Base-by-base conservation (phyloP, 768 basidiomycete species). In the Amanita brunnescens region DNA sequence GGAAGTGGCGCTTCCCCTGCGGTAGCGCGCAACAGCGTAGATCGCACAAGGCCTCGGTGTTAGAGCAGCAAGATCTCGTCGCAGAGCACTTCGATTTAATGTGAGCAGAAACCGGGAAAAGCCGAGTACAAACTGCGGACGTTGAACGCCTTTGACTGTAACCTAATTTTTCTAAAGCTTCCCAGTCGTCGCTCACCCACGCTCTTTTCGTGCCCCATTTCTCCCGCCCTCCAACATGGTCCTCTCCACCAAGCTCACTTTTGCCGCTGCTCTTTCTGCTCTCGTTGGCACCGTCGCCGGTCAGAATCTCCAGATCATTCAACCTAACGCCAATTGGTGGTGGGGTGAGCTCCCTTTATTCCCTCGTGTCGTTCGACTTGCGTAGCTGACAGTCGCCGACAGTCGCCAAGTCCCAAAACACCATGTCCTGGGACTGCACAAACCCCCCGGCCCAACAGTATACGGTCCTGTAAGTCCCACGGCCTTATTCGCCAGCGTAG, bases 391-490 rank as follows among this genome's bases (percentile, higher is more conserved):
- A 3, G 6, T 10, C 12, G 14, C 7, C 13, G 24, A 24, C 47
- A 53, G 52, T 53, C 13, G 52, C 14, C 13, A 1, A 32, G 10
- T 53, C 52, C 37, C 30, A 46, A 10, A 53, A 53, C 24, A 23
- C 37, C 26, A 53, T 53, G 52, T 16, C 43, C 2, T 53, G 52
- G 52, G 46, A 46, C 10, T 53, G 52, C 45, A 46, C 37, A 47
- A 53, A 21, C n/a, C 26, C 52, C 18, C 32, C 52, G 12, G 37
- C 39, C 30, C 16, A 18, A n/a, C 24, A 53, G 21, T 53, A 47
- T 26, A 53, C 52, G 34, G 45, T 53, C 23, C 41, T 47, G 52
- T 53, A 30, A 46, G 52, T 47, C 18, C 24, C 34, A 26, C 42
- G 37, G 26, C 24, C 37, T 32, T 32, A 5, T 34, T 39, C 35